phyloP scores from a whole-genome alignment of 805 yeast species.

The Nakazawaea siamensis region DNA sequence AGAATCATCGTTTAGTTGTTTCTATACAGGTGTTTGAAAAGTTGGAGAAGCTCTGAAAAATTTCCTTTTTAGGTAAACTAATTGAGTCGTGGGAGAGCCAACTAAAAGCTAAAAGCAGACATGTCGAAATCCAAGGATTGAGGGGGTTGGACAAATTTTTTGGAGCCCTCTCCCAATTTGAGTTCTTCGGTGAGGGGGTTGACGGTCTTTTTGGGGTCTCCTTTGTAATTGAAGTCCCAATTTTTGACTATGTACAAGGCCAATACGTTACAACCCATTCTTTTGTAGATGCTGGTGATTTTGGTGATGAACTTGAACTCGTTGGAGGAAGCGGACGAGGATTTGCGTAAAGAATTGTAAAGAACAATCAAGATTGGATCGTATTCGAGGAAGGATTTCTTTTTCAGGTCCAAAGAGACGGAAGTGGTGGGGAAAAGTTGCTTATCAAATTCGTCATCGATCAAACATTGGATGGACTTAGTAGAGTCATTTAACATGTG shows the following conservation, averaged over 20 bases:
- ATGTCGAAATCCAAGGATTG: slow-evolving; percentile 64
- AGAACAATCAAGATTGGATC: slow-evolving; percentile 77
- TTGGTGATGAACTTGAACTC: slow-evolving; percentile 60
- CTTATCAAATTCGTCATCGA: slow-evolving; percentile 6
- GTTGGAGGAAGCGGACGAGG: slow-evolving; percentile 28
- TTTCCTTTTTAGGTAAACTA: slow-evolving; percentile 6
- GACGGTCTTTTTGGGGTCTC: slow-evolving; percentile 1
- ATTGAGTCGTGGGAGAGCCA: slow-evolving; percentile 8
- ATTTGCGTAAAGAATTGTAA: slow-evolving; percentile 50
- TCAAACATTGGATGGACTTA: slow-evolving; percentile 2
- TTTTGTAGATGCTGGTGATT: slow-evolving; percentile 57
- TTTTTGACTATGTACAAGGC: slow-evolving; percentile 52
- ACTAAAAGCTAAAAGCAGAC: slow-evolving; percentile 59
- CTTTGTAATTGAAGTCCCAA: slow-evolving; percentile 49
- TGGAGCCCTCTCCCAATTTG: background rate
- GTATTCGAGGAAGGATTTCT: slow-evolving; percentile 45
- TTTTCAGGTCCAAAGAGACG: slow-evolving; percentile 20
- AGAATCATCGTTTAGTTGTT: no score
- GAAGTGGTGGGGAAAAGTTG: slow-evolving; percentile 19
- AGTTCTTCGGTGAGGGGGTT: slow-evolving; percentile 2
- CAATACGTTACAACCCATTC: slow-evolving; percentile 90
- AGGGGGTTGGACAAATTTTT: slow-evolving; percentile 3
- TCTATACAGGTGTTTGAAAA: no score
- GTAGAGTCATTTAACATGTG: slow-evolving; percentile 12
- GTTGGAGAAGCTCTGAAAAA: no score